Evolutionary conservation across 2,329 filamentous ascomycete genomes (phyloP), one percentile per base, ranked within the genome.

Genomic region (Alternaria postmessia): DNA sequence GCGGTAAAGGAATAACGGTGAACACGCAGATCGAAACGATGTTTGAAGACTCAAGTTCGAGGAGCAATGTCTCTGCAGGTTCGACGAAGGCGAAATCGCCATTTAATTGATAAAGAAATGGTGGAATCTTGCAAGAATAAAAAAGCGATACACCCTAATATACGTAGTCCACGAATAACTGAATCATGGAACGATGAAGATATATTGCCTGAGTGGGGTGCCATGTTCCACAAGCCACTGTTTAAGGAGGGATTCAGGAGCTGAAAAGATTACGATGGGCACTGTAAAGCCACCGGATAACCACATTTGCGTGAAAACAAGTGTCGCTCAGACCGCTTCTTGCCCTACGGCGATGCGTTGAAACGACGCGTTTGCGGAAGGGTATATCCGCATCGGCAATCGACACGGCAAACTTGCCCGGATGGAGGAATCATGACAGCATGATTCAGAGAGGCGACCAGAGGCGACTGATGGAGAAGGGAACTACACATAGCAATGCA

Each of bases 11-110:
- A 16, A 66, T 67, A 4, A 62, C 41, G 3, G 63, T 65, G 3
- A 62, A 67, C 20, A 67, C 63, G 12, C 63, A 59, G 39, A 67
- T 67, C 12, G 52, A 61, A 16, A 62, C 64, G 4, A 58, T 39
- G 51, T 58, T 59, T 36, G 59, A 62, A 42, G 44, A 54, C 7
- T 36, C 46, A 11, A 49, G 32, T 9, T 38, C 46, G 18, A 41
- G 48, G 3, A 39, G 32, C 32, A 46, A 28, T 24, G 18, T 41
- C n/a, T 48, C 47, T 16, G 22, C 42, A 22, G 57, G 54, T 22
- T 26, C 54, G 22, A 48, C 46, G n/a, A 43, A 58, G 28, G 30
- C 38, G 16, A 54, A 54, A 39, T 38, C 28, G 28, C 51, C 54
- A 11, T 58, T 61, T 42, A 46, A 41, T 56, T 54, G 36, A 54